Evolutionary conservation across 805 yeast species (phyloP).

Genomic region (Yamadazyma insecticola): DNA sequence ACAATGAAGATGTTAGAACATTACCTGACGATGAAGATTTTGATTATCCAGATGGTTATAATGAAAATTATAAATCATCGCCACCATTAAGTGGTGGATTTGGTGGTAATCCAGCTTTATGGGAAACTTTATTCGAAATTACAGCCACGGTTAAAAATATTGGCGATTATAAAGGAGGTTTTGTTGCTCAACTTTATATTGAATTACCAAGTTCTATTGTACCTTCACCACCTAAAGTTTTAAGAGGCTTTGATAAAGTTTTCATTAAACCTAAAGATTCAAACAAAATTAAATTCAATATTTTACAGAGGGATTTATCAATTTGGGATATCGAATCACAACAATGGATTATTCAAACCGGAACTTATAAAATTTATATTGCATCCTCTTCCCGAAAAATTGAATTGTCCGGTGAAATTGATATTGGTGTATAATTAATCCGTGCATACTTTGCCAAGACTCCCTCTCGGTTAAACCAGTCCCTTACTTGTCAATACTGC

Average conservation of each 20-base stretch:
- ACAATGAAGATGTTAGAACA: constrained; percentile 28
- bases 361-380: constrained; percentile 48
- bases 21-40: constrained; percentile 32
- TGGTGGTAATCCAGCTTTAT: constrained; percentile 59
- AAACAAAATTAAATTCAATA: constrained; percentile 35
- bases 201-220: constrained; percentile 45
- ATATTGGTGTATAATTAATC: constrained; percentile 29
- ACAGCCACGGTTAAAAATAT: constrained; percentile 43
- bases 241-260: constrained; percentile 57
- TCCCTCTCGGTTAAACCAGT: too few relatives aligned
- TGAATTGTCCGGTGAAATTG: constrained; percentile 44
- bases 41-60: constrained; percentile 36
- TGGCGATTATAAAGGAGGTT: constrained; percentile 44
- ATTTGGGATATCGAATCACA: constrained; percentile 53
- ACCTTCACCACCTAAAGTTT: constrained; percentile 49
- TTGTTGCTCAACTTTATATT: constrained; percentile 50
- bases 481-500: too few relatives aligned
- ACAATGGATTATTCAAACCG: constrained; percentile 57
- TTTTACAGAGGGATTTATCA: constrained; percentile 50
- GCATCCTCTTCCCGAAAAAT: constrained; percentile 46
- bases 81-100: constrained; percentile 46
- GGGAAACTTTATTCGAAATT: constrained; percentile 48
- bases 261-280: constrained; percentile 39
- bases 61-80: constrained; percentile 28
- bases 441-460: too few relatives aligned